phyloP scores from a whole-genome alignment of 495 filamentous ascomycete species.

The Trichoderma virens region DNA sequence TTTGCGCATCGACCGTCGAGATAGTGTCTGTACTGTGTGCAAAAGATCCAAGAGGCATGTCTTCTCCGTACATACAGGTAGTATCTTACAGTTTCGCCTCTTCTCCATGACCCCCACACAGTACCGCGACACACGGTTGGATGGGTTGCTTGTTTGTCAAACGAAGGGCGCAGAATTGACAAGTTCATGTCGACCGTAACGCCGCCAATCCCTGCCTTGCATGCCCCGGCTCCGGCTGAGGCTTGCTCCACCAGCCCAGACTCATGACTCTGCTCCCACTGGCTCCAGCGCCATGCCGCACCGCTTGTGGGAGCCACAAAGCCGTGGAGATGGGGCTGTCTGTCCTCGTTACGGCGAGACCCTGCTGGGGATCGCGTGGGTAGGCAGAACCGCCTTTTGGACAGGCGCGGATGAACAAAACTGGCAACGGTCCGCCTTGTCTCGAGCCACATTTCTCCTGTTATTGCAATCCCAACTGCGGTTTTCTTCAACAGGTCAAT shows the following conservation, averaged over 20 bases:
- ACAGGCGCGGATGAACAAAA: background rate
- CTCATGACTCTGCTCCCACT: slow-evolving; percentile 10
- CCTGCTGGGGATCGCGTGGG: slow-evolving; percentile 4
- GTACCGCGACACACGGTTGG: background rate
- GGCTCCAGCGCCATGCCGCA: slow-evolving; percentile 8
- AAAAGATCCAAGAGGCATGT: background rate
- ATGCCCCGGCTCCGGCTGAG: slow-evolving; percentile 2
- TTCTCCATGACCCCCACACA: slow-evolving; percentile 2
- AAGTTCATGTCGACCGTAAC: background rate
- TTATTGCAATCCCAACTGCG: background rate
- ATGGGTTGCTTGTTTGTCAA: slow-evolving; percentile 9
- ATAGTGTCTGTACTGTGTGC: background rate
- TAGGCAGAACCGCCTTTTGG: background rate
- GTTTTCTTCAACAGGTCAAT: background rate
- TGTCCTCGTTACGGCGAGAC: background rate
- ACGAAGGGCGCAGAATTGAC: slow-evolving; percentile 14
- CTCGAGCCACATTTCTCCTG: background rate
- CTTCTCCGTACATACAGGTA: no score
- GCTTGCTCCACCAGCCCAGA: background rate
- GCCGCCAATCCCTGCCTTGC: slow-evolving; percentile 6
- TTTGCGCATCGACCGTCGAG: background rate
- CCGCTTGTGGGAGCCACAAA: slow-evolving; percentile 1
- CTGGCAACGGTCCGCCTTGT: background rate
- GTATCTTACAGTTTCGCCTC: no score
- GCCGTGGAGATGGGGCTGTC: background rate